Evolutionary conservation across 1,139 yeast species (phyloP).

Genomic region (Candida freyschussii): DNA sequence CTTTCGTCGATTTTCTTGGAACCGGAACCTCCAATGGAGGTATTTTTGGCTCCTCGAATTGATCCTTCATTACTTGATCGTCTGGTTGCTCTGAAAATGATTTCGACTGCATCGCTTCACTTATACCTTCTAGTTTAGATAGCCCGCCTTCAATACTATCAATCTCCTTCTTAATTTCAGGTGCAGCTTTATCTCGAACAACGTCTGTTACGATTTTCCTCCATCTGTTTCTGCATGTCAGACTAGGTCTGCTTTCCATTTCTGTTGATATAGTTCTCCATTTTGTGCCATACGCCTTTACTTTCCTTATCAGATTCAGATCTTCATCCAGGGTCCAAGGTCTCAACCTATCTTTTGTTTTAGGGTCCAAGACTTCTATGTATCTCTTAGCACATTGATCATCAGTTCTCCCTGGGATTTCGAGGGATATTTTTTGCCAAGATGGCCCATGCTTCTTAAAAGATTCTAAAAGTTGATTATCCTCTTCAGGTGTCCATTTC

Average conservation of each 20-base stretch:
- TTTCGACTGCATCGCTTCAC: constrained; percentile 23
- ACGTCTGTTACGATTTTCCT: constrained; percentile 76
- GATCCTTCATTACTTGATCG: constrained; percentile 2
- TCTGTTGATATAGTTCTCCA: constrained; percentile 80
- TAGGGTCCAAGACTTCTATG: constrained; percentile 83
- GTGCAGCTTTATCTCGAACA: constrained; percentile 45
- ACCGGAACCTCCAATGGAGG: not conserved
- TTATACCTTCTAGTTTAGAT: constrained; percentile 25
- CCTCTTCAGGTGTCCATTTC: constrained; percentile 86
- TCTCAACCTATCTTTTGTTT: constrained; percentile 67
- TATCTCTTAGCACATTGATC: constrained; percentile 94
- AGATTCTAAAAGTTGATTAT: constrained; percentile 57
- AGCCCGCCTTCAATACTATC: constrained; percentile 30
- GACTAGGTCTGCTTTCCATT: constrained; percentile 76
- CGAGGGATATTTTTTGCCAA: constrained; percentile 80
- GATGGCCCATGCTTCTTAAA: constrained; percentile 67
- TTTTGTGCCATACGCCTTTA: constrained; percentile 74
- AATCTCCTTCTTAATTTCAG: constrained; percentile 32
- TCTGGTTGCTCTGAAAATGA: constrained; percentile 2
- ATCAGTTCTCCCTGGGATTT: constrained; percentile 81
- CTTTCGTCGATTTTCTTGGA: no score
- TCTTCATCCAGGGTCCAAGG: constrained; percentile 85
- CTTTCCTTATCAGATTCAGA: constrained; percentile 55
- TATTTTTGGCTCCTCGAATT: not conserved
- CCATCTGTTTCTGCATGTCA: constrained; percentile 92